Evolutionary conservation across 805 yeast species (phyloP).

Genomic region (Saccharomycopsis sp.): DNA sequence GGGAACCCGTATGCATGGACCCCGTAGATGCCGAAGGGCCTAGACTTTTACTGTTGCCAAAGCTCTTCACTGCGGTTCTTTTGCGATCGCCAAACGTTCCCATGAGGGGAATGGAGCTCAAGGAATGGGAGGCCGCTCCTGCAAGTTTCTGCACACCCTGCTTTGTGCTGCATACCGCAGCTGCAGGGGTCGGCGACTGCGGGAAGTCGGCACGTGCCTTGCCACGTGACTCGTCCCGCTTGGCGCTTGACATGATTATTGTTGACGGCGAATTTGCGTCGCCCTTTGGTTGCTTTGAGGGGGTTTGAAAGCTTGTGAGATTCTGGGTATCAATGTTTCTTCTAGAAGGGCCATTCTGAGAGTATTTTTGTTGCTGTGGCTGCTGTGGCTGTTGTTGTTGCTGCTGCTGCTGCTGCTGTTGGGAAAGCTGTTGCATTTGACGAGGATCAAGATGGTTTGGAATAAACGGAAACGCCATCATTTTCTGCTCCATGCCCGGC

Average conservation of each 20-base stretch:
- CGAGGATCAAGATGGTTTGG: background rate
- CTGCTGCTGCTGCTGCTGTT: conserved; percentile 1
- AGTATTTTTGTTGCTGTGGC: conserved; percentile 1
- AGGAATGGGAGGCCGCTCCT: background rate
- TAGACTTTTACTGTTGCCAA: background rate
- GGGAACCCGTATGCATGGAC: background rate
- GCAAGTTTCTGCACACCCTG: background rate
- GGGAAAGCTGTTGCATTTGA: background rate
- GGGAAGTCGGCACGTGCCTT: background rate
- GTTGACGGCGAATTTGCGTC: conserved; percentile 13
- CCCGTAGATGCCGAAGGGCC: background rate
- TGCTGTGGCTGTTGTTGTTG: background rate
- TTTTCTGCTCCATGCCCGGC: background rate
- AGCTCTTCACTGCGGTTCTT: background rate
- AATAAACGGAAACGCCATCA: background rate
- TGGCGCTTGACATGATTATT: conserved; percentile 13
- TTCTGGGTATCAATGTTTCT: background rate
- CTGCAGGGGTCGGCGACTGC: conserved; percentile 13
- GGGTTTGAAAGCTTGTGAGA: conserved; percentile 7
- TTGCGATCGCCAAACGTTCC: conserved; percentile 18
- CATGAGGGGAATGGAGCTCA: conserved; percentile 15
- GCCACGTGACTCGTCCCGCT: background rate
- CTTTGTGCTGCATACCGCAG: background rate
- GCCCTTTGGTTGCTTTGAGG: conserved; percentile 5
- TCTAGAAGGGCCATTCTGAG: background rate